Evolutionary conservation across 148 eudicot genomes (phyloP), one percentile per base, ranked within the genome.

Genomic region (Silene uniflora): DNA sequence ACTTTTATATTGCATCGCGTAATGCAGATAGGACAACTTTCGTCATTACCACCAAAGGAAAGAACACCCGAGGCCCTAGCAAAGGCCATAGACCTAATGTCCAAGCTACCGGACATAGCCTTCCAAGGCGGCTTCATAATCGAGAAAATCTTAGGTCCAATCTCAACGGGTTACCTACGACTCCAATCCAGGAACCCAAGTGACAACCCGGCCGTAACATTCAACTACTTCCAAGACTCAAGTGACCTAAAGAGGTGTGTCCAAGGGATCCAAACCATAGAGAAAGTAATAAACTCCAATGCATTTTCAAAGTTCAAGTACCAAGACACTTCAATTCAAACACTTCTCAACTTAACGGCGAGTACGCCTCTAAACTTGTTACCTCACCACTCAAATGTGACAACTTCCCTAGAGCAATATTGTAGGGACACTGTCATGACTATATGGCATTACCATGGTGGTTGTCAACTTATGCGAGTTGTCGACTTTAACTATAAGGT

Each of bases 371-470:
- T 93, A 0, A 93, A 93, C 72, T 54, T 89, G 64, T 29, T 93
- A 69, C 96, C 93, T 0, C 89, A 80, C 65, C 95, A 85, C 29
- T 62, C 76, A 6, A 85, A 88, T 21, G 83, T 77, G 3, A 87
- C 93, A 0, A 62, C 60, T 1, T 88, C 91, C 4, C 27, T 84
- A 16, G 91, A 92, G 67, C 90, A 90, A 60, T 92, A 79, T 49
- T 91, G 97, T 64, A 89, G 77, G 74, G 97, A 91, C 64, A 91
- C 85, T 0, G 93, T 91, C 69, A 85, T 87, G 93, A 91, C 91
- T 25, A 89, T 91, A 7, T 91, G 90, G 90, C 97, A 91, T 76
- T 91, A 89, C 67, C 97, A 91, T 73, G 93, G 93, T 23, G 97
- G 97, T 14, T 89, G 93, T 66, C 89, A 77, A 17, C 86, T 86